Evolutionary conservation across 495 filamentous ascomycete species (phyloP), one percentile per base, ranked within the genome.

Genomic region (Penicillium maclennaniae): DNA sequence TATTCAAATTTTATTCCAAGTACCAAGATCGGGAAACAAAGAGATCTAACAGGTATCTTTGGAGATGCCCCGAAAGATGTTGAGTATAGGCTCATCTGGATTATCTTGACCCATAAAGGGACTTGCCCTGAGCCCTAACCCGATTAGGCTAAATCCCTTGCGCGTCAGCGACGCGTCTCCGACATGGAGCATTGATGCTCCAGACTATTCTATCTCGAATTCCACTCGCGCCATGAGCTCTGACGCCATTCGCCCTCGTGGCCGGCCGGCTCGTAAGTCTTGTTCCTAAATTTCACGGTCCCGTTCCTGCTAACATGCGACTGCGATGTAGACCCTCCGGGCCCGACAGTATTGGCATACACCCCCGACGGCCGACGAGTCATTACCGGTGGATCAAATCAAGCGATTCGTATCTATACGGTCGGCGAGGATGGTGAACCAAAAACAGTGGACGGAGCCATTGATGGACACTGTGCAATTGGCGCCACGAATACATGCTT

Each of bases 361-460:
- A 87, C 86, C 7, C 85, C 86, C 2, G 76, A 89, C 57, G 86
- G 87, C 16, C 79, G 74, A 63, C 79, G 80, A 46, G 70, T 89
- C 12, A 79, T 97, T 54, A 98, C 93, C 12, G 90, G 86, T 47
- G 93, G 93, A 34, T 86, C 87, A 31, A 96, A 97, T 70, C 89
- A 92, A 61, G 86, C 87, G 16, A 88, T 95, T 60, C 87, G 93
- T 26, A 82, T 97, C 44, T 98, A 92, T 76, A 87, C 85, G 45
- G 91, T 90, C 15, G 91, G 88, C 38, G 89, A 85, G 17, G 89
- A 95, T 73, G 92, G 89, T 44, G 93, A 97, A 62, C 93, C 93
- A 12, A 82, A 79, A 48, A 95, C 88, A 31, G 85, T 98, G 27
- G 93, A 98, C 62, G 88, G 93, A 51, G 89, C 85, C 49, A 82